phyloP scores from a whole-genome alignment of 2,329 filamentous ascomycete genomes.

The Fusarium papillatum region DNA sequence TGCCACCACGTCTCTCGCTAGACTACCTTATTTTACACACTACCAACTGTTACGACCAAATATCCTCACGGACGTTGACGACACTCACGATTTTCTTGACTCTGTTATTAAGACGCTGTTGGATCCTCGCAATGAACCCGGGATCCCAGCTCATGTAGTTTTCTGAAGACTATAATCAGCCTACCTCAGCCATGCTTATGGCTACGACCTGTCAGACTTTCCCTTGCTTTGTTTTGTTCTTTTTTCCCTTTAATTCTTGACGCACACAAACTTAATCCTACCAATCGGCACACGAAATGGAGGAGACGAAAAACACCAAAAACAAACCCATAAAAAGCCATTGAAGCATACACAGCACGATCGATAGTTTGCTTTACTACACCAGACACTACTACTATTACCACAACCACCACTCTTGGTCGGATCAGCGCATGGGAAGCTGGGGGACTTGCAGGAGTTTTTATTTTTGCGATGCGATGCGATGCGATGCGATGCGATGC shows the following conservation, averaged over 20 bases:
- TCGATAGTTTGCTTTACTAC: conserved; percentile 29
- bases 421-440: conserved; percentile 33
- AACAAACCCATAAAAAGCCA: conserved; percentile 20
- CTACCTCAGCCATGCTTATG: conserved; percentile 31
- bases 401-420: conserved; percentile 18
- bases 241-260: conserved; percentile 27
- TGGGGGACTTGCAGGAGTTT: conserved; percentile 38
- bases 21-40: conserved; percentile 5
- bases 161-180: conserved; percentile 41
- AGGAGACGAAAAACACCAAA: conserved; percentile 32
- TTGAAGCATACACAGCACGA: conserved; percentile 18
- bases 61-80: conserved; percentile 47
- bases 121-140: conserved; percentile 29
- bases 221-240: conserved; percentile 26
- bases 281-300: conserved; percentile 15
- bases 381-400: conserved; percentile 1
- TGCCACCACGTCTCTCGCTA: conserved; percentile 24
- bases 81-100: conserved; percentile 47
- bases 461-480: conserved; percentile 24
- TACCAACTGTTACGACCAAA: conserved; percentile 41
- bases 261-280: conserved; percentile 26
- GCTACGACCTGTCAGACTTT: conserved; percentile 40
- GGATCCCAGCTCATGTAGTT: conserved; percentile 30
- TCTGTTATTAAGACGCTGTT: conserved; percentile 22
- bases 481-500: neutral